phyloP scores from a whole-genome alignment of 306 rosid species.

The Alnus rubra region DNA sequence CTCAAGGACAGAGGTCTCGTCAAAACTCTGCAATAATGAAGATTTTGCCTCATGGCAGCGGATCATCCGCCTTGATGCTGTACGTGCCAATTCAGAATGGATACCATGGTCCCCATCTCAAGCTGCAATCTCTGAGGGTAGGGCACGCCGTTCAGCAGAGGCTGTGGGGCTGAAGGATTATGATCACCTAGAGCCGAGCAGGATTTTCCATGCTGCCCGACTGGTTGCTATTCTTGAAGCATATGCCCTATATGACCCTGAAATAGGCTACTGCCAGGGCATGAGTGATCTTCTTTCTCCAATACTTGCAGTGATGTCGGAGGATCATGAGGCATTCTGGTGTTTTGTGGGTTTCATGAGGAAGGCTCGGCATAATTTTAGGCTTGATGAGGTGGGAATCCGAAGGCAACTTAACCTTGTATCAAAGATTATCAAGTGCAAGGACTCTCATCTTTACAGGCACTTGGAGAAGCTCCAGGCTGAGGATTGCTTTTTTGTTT shows the following conservation, averaged over 20 bases:
- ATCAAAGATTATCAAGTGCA: conserved; percentile 76
- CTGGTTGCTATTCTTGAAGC: conserved; percentile 97
- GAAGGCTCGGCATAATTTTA: conserved; percentile 94
- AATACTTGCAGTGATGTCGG: conserved; percentile 69
- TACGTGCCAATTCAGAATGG: conserved; percentile 91
- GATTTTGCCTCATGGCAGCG: conserved; percentile 91
- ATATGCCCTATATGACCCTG: conserved; percentile 89
- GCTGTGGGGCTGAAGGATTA: conserved; percentile 95
- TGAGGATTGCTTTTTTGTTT: conserved; percentile 96
- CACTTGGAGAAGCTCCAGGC: conserved; percentile 96
- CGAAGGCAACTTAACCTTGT: conserved; percentile 83
- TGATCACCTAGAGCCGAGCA: conserved; percentile 72
- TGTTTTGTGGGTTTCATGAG: conserved; percentile 98
- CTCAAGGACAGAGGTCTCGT: conserved; percentile 30
- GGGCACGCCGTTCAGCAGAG: conserved; percentile 68
- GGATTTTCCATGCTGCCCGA: conserved; percentile 88
- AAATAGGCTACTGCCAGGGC: conserved; percentile 98
- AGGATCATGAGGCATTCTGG: conserved; percentile 98
- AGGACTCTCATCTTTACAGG: conserved; percentile 84
- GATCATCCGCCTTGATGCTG: conserved; percentile 94
- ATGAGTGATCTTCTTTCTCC: conserved; percentile 99
- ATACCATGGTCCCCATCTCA: conserved; percentile 54
- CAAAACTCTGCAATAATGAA: conserved; percentile 53
- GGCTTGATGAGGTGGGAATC: conserved; percentile 97
- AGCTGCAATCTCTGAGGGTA: conserved; percentile 60